Evolutionary conservation across 768 basidiomycete genomes (phyloP).

Genomic region (Crepidotus variabilis): DNA sequence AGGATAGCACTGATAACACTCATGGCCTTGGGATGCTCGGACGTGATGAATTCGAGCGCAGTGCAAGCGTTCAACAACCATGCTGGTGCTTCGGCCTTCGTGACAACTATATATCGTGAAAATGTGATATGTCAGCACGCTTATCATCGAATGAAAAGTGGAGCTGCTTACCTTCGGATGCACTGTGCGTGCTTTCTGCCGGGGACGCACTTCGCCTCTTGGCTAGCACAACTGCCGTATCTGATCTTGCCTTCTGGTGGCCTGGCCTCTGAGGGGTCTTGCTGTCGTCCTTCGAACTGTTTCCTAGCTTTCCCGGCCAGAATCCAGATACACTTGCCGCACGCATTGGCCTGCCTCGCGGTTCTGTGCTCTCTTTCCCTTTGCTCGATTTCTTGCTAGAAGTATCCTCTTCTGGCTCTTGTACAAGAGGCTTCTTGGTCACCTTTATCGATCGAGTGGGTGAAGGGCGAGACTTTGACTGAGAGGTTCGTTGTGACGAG

Average conservation of each 20-base stretch:
- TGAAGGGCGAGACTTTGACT: conserved; percentile 5
- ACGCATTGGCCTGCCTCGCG: conserved; percentile 17
- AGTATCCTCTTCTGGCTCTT: conserved; percentile 24
- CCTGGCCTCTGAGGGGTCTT: conserved; percentile 19
- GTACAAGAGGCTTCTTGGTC: conserved; percentile 22
- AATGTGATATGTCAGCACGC: conserved; percentile 5
- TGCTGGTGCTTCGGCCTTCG: conserved; percentile 57
- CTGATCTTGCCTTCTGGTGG: conserved; percentile 24
- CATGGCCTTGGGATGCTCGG: conserved; percentile 74
- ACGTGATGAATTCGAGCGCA: conserved; percentile 69
- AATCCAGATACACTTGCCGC: conserved; percentile 26
- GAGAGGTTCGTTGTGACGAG: conserved; percentile 4
- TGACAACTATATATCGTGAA: conserved; percentile 21
- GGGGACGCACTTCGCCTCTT: conserved; percentile 21
- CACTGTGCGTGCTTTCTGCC: conserved; percentile 19
- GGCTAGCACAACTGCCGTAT: conserved; percentile 23
- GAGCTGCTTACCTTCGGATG: conserved; percentile 24
- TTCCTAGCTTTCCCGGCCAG: conserved; percentile 26
- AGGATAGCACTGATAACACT: conserved; percentile 72
- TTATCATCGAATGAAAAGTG: not conserved
- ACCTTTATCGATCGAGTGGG: conserved; percentile 24
- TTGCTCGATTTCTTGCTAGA: conserved; percentile 9
- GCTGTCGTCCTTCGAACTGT: conserved; percentile 27
- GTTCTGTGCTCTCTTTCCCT: conserved; percentile 4
- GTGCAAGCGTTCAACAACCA: conserved; percentile 78